A percentile compares a stretch with the other conserved stretches of the same genome.
Evolutionary conservation across 2,329 filamentous ascomycete species (phyloP).

Genomic region (Exutisphaerella laricina): DNA sequence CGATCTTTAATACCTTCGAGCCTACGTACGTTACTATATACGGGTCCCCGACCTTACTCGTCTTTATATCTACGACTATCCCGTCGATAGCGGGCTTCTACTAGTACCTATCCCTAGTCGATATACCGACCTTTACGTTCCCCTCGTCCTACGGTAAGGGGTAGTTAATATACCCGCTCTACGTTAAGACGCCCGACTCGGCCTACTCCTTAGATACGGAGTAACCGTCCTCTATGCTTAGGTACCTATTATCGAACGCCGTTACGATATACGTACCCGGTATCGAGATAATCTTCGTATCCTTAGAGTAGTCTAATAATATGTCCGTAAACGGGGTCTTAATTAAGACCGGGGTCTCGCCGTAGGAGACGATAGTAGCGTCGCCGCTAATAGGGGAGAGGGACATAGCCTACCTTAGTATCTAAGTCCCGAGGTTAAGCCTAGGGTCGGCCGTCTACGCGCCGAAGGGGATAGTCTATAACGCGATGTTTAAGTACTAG

Average conservation of each 20-base stretch:
- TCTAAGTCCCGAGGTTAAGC: constrained; percentile 7
- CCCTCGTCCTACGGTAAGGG: constrained; percentile 1
- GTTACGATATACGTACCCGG: background rate
- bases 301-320: background rate
- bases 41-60: constrained; percentile 4
- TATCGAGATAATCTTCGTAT: background rate
- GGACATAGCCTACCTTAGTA: constrained; percentile 6
- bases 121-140: background rate
- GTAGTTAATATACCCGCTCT: constrained; percentile 7
- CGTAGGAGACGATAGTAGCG: constrained; percentile 7
- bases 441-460: constrained; percentile 6
- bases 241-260: constrained; percentile 1
- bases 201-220: constrained; percentile 2
- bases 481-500: background rate
- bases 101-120: constrained; percentile 1
- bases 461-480: constrained; percentile 2
- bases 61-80: constrained; percentile 5
- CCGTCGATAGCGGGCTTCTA: constrained; percentile 3
- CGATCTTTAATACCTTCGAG: constrained; percentile 2
- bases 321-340: constrained; percentile 7
- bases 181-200: constrained; percentile 2
- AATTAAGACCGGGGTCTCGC: background rate
- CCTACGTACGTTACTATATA: background rate
- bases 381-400: constrained; percentile 5
- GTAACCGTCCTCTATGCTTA: constrained; percentile 6